Evolutionary conservation across 1,284 basidiomycete species (phyloP).

Genomic region (Cryptococcus sp.): DNA sequence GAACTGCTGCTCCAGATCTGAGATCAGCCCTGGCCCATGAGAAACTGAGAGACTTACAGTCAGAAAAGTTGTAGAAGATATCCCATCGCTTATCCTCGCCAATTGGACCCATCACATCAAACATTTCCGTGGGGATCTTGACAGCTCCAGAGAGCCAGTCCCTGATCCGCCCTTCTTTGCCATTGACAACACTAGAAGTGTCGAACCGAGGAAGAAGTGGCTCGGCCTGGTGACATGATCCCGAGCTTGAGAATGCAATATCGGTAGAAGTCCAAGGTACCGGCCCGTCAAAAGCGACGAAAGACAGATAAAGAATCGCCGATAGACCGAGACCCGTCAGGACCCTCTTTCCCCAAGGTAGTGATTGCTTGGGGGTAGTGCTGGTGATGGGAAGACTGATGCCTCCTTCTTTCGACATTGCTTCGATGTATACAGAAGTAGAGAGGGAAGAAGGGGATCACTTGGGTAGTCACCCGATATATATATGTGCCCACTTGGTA

Average conservation of each 20-base stretch:
- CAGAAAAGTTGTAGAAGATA: constrained; percentile 43
- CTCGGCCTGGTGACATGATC: constrained; percentile 24
- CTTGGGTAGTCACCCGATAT: background rate
- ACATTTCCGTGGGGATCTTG: constrained; percentile 45
- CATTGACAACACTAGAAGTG: constrained; percentile 17
- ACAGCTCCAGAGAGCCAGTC: constrained; percentile 39
- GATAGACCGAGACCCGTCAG: background rate
- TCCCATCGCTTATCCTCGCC: constrained; percentile 47
- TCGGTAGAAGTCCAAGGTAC: background rate
- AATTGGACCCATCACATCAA: constrained; percentile 45
- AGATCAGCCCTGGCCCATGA: background rate
- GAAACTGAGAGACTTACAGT: constrained; percentile 27
- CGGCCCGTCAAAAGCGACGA: background rate
- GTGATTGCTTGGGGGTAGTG: background rate
- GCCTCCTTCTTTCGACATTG: background rate
- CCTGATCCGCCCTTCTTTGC: constrained; percentile 30
- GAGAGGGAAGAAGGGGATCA: no score
- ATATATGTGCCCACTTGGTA: background rate
- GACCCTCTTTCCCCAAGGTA: background rate
- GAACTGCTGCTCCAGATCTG: constrained; percentile 43
- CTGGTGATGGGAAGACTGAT: background rate
- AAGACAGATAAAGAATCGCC: background rate
- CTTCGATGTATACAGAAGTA: background rate
- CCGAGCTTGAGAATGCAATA: no score
- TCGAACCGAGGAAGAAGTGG: constrained; percentile 23